phyloP scores from a whole-genome alignment of 2,329 filamentous ascomycete genomes.

The Penicillium crustosum region DNA sequence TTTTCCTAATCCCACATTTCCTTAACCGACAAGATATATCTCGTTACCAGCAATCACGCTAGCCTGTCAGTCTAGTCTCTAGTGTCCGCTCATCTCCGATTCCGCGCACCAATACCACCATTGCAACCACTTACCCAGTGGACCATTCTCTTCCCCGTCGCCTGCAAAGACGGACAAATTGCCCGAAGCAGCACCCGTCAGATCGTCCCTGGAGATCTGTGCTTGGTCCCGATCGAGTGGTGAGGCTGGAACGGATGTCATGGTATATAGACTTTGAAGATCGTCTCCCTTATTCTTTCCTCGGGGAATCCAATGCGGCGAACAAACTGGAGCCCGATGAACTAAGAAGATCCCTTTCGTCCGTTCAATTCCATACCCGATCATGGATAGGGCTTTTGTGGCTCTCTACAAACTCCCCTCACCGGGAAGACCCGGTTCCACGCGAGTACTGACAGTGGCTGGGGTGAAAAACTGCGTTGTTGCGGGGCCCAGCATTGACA shows the following conservation, averaged over 20 bases:
- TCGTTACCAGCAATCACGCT: not conserved
- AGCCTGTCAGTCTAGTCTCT: constrained; percentile 3
- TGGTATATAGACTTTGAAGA: constrained; percentile 11
- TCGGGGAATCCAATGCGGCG: not conserved
- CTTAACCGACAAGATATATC: not conserved
- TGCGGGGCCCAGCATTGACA: not conserved
- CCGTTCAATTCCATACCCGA: constrained; percentile 1
- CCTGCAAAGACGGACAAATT: constrained; percentile 27
- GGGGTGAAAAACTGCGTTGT: not conserved
- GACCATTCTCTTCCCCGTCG: constrained; percentile 8
- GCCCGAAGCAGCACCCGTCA: constrained; percentile 20
- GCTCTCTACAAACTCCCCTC: constrained; percentile 4
- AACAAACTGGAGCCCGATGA: not conserved
- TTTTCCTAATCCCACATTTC: not conserved
- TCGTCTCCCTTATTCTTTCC: not conserved
- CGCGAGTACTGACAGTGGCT: constrained; percentile 20
- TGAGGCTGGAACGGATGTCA: constrained; percentile 20
- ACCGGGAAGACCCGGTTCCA: constrained; percentile 17
- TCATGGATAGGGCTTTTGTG: not conserved
- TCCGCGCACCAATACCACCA: constrained; percentile 3
- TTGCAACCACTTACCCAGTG: not conserved
- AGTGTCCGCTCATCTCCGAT: constrained; percentile 2
- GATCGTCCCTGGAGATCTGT: constrained; percentile 22
- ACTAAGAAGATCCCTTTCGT: not conserved
- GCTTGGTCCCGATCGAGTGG: constrained; percentile 17